Base-by-base conservation (phyloP, 768 basidiomycete genomes). In the Mrakia frigida region DNA sequence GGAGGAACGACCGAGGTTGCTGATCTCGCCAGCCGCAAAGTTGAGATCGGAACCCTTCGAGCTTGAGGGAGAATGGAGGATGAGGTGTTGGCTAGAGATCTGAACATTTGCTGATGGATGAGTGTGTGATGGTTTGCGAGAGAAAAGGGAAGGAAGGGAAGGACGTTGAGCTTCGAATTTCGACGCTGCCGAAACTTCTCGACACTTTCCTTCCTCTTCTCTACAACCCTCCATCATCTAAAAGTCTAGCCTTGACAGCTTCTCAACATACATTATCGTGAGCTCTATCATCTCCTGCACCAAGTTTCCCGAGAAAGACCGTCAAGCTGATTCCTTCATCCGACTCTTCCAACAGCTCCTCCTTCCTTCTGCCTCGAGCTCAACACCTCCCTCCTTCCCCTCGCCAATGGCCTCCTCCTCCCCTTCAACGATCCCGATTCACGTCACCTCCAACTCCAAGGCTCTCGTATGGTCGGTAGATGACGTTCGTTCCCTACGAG, bases 401-500 rank as follows among this genome's bases (percentile, higher is more conserved):
- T 18, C 39, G 23, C 37, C 16, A 10, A 68, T 68, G 65, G 35
- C 39, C 16, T 16, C 65, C 16, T 11, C 73, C 59, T 63, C 68
- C 1, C 37, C 74, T 35, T 50, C 70, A 0, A 60, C 33, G 52
- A 65, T 77, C 50, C 76, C 76, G 2, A 77, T 77, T 39, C 76
- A 77, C 52, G 71, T 77, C 63, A 56, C 52, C 1, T 60, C 76
- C 56, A 53, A 77, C 39, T 28, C 65, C 11, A 77, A 73, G 33
- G 76, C 61, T 21, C 71, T 53, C 52, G 67, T 77, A 25, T 77
- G 76, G 76, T 77, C 76, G 9, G 70, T 65, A 25, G 70, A 71
- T 31, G 96, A 94, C 81, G 90, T 93, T 80, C 90, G 90, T 13
- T 86, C 84, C 9, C 85, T 99, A 14, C 92, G 97, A 52, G 88